Evolutionary conservation across 768 basidiomycete genomes (phyloP).

Genomic region (Termitomyces sp.): DNA sequence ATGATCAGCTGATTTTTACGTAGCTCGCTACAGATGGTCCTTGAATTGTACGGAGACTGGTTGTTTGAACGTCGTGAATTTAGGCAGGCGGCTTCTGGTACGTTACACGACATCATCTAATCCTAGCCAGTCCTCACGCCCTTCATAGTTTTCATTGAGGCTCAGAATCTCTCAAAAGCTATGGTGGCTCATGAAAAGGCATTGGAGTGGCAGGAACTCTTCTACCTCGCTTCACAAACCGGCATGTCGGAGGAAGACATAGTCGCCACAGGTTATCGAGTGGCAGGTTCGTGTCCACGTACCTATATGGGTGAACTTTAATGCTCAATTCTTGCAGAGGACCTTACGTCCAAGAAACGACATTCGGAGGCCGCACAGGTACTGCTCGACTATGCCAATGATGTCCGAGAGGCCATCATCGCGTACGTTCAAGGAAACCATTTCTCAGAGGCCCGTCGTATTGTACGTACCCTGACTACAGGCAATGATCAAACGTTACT

Average conservation of each 20-base stretch:
- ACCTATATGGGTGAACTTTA: not conserved
- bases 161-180: slow-evolving; percentile 60
- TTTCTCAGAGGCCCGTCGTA: slow-evolving; percentile 85
- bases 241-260: slow-evolving; percentile 53
- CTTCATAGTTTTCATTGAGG: slow-evolving; percentile 68
- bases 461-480: slow-evolving; percentile 46
- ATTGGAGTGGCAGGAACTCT: slow-evolving; percentile 88
- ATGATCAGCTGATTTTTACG: not conserved
- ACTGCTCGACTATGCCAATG: slow-evolving; percentile 77
- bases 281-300: slow-evolving; percentile 61
- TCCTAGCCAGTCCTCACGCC: not conserved
- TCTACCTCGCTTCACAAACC: slow-evolving; percentile 66
- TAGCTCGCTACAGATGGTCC: slow-evolving; percentile 46
- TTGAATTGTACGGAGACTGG: slow-evolving; percentile 81
- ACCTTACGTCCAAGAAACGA: slow-evolving; percentile 75
- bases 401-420: slow-evolving; percentile 73
- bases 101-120: slow-evolving; percentile 9
- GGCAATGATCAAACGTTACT: not conserved
- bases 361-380: slow-evolving; percentile 79
- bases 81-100: slow-evolving; percentile 78
- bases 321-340: slow-evolving; percentile 47
- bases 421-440: slow-evolving; percentile 76
- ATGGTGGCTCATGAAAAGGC: slow-evolving; percentile 88
- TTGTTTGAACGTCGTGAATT: slow-evolving; percentile 85
- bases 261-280: slow-evolving; percentile 62